These are phyloP conservation scores for Fusarium anthophilum DNA, from an alignment of 2,329 filamentous ascomycete genomes.

Conservation along the genomic window DNA sequence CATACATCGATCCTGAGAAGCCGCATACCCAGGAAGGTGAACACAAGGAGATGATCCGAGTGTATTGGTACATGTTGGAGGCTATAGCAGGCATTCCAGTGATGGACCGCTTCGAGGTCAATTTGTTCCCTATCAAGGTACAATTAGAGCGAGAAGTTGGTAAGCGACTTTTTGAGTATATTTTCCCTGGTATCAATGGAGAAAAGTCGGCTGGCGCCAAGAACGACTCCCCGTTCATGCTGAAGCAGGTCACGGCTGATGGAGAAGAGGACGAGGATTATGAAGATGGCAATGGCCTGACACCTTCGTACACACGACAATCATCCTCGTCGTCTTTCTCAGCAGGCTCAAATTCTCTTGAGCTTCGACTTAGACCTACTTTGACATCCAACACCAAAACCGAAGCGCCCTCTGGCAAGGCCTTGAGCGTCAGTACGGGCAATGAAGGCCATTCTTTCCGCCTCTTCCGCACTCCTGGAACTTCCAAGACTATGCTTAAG, in stretches of 20 bases:
- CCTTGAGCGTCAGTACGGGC: constrained; percentile 58
- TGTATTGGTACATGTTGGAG: constrained; percentile 98
- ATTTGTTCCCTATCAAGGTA: constrained; percentile 90
- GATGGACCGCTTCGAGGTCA: constrained; percentile 96
- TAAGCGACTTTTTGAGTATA: constrained; percentile 94
- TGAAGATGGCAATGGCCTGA: constrained; percentile 51
- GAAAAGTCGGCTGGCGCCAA: constrained; percentile 59
- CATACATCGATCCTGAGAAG: constrained; percentile 78
- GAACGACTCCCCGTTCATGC: constrained; percentile 69
- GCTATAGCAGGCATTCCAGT: constrained; percentile 97
- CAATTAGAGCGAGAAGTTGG: constrained; percentile 94
- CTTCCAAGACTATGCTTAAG: constrained; percentile 57
- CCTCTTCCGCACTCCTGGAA: constrained; percentile 58
- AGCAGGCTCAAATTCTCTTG: constrained; percentile 77
- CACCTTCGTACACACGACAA: constrained; percentile 56
- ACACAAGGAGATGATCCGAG: constrained; percentile 84
- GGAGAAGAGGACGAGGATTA: constrained; percentile 61
- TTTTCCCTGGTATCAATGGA: constrained; percentile 86
- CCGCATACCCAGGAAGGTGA: constrained; percentile 51
- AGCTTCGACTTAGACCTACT: constrained; percentile 85
- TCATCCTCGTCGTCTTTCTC: constrained; percentile 56
- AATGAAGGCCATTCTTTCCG: constrained; percentile 62
- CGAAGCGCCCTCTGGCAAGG: constrained; percentile 54
- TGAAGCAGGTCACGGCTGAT: constrained; percentile 51
- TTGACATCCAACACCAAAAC: constrained; percentile 66